Evolutionary conservation across 164 flowering plant species (phyloP).

Genomic region (Chimonanthus praecox): DNA sequence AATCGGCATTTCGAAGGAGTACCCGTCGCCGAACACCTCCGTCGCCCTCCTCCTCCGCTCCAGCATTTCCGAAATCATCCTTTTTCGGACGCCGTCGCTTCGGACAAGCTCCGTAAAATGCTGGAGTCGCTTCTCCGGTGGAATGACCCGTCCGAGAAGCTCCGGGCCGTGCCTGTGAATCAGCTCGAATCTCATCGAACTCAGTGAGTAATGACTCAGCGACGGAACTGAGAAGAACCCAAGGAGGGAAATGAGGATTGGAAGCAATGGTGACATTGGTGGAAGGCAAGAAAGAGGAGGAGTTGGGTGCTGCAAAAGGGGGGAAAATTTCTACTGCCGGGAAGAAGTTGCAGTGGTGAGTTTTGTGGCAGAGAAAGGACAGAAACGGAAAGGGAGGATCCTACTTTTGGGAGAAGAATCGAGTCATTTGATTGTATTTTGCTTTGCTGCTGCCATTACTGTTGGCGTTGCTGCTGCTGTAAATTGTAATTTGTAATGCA

Average conservation of each 20-base stretch:
- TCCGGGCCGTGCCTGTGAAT: constrained; percentile 12
- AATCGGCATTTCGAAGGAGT: constrained; percentile 22
- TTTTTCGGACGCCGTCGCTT: constrained; percentile 1
- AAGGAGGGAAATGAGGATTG: constrained; percentile 6
- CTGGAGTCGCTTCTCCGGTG: neutral
- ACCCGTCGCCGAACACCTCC: neutral
- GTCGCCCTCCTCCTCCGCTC: constrained; percentile 1
- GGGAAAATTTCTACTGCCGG: neutral
- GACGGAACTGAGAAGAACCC: constrained; percentile 9
- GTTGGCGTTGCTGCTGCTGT: neutral
- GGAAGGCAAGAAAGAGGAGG: neutral
- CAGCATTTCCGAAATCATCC: neutral
- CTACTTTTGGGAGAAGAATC: too few species aligned
- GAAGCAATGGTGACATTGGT: constrained; percentile 10
- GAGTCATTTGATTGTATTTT: neutral
- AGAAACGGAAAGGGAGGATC: too few species aligned
- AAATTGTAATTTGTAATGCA: too few species aligned
- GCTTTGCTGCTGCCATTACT: neutral
- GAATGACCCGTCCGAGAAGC: neutral
- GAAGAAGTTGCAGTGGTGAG: neutral
- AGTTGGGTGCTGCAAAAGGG: neutral
- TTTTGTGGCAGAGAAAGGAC: neutral
- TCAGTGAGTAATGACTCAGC: neutral
- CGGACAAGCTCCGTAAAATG: constrained; percentile 5
- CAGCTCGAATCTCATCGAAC: constrained; percentile 12